These are phyloP conservation scores for Angophora floribunda DNA, from an alignment of 345 rosid species.

Conservation along the genomic window DNA sequence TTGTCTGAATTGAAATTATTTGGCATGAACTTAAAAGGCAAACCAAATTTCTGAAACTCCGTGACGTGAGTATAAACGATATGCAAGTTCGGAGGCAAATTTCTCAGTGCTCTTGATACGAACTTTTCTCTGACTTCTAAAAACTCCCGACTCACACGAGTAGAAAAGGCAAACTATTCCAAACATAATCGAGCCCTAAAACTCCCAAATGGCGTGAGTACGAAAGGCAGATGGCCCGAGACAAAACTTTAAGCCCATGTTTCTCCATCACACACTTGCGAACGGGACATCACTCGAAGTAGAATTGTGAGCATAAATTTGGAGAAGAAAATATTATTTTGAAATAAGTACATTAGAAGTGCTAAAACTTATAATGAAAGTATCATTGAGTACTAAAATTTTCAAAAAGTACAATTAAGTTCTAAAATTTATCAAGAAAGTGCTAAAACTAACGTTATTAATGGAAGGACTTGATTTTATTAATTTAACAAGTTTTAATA, in stretches of 20 bases:
- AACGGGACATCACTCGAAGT: background rate
- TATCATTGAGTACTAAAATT: too few relatives aligned
- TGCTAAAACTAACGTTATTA: too few relatives aligned
- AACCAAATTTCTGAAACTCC: background rate
- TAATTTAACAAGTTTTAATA: too few relatives aligned
- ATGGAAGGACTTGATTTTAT: too few relatives aligned
- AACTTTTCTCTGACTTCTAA: background rate
- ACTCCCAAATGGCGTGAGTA: background rate
- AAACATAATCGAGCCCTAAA: background rate
- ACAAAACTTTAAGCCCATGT: background rate
- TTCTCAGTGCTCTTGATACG: background rate
- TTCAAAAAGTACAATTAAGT: too few relatives aligned
- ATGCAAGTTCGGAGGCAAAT: background rate
- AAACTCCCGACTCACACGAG: background rate
- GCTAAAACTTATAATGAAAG: too few relatives aligned
- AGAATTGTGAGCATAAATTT: too few relatives aligned
- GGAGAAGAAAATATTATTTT: background rate
- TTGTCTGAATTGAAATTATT: too few relatives aligned
- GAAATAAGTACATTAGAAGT: too few relatives aligned
- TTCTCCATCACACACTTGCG: background rate
- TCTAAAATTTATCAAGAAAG: too few relatives aligned
- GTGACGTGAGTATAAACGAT: background rate
- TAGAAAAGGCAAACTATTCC: background rate
- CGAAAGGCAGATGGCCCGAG: background rate
- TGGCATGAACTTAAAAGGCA: background rate